phyloP scores from a whole-genome alignment of 345 rosid genomes.

The Euphorbia lathyris region DNA sequence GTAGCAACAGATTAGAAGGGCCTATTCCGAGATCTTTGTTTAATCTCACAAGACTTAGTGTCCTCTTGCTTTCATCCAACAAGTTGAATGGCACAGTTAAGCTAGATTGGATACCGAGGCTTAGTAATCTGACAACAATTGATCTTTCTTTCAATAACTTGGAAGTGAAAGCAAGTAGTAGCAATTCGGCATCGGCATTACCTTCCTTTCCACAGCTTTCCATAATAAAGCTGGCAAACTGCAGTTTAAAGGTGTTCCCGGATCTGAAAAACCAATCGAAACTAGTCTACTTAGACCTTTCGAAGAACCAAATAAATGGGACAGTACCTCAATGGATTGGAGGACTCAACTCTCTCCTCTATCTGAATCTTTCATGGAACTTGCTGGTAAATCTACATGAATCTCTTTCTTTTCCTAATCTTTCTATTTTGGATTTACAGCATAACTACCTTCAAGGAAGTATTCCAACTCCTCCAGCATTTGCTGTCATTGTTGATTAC shows the following conservation, averaged over 20 bases:
- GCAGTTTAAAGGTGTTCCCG: constrained; percentile 36
- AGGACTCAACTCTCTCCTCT: not conserved
- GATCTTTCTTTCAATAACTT: constrained; percentile 41
- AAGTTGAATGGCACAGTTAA: constrained; percentile 36
- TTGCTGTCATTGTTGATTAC: constrained; percentile 24
- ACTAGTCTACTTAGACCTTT: constrained; percentile 32
- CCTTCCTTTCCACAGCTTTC: constrained; percentile 11
- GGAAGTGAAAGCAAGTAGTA: constrained; percentile 9
- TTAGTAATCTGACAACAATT: constrained; percentile 24
- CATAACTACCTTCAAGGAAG: constrained; percentile 29
- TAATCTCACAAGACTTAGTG: constrained; percentile 19
- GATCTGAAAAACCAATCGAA: constrained; percentile 25
- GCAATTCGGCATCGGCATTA: not conserved
- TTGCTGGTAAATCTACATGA: constrained; percentile 7
- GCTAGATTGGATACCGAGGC: constrained; percentile 20
- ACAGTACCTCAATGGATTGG: constrained; percentile 49
- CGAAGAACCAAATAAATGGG: constrained; percentile 39
- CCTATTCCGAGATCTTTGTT: constrained; percentile 13
- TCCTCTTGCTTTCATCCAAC: constrained; percentile 42
- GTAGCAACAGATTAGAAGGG: constrained; percentile 40
- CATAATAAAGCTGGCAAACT: constrained; percentile 42
- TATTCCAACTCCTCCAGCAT: constrained; percentile 12
- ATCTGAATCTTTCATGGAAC: constrained; percentile 23
- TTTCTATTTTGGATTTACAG: constrained; percentile 25
- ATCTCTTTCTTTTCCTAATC: constrained; percentile 1